Evolutionary conservation across 192 early-diverging fungal species (phyloP).

Genomic region (Gigaspora rosea): DNA sequence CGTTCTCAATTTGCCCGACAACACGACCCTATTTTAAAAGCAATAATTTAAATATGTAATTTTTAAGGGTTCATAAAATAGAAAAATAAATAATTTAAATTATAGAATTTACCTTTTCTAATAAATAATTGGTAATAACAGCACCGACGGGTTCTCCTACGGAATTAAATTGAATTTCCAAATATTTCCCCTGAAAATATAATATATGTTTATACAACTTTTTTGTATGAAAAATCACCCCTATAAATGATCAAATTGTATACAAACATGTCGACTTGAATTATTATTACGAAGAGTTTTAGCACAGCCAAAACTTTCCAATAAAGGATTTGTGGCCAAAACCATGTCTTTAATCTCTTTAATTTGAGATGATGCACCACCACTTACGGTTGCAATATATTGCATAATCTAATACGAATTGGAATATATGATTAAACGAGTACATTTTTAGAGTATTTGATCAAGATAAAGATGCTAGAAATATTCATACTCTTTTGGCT

Average conservation of each 20-base stretch:
- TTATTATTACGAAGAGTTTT: conserved; percentile 99
- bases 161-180: conserved; percentile 96
- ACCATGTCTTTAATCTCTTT: conserved; percentile 98
- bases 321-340: conserved; percentile 95
- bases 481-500: conserved; percentile 64
- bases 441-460: background rate
- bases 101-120: conserved; percentile 77
- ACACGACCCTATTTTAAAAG: conserved; percentile 71
- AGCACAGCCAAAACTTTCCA: conserved; percentile 98
- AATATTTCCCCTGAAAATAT: conserved; percentile 84
- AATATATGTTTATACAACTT: background rate
- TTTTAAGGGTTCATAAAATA: background rate
- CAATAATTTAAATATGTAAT: background rate
- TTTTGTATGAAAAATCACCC: background rate
- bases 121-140: conserved; percentile 95
- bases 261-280: conserved; percentile 89
- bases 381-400: conserved; percentile 96
- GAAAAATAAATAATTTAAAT: background rate
- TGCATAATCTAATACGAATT: conserved; percentile 78
- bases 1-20: conserved; percentile 89
- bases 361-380: conserved; percentile 76
- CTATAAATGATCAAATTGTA: background rate
- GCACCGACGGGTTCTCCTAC: conserved; percentile 95
- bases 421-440: background rate
- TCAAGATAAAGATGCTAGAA: background rate